phyloP scores from a whole-genome alignment of 2,329 filamentous ascomycete genomes.

The Ophiostoma novo-ulmi region DNA sequence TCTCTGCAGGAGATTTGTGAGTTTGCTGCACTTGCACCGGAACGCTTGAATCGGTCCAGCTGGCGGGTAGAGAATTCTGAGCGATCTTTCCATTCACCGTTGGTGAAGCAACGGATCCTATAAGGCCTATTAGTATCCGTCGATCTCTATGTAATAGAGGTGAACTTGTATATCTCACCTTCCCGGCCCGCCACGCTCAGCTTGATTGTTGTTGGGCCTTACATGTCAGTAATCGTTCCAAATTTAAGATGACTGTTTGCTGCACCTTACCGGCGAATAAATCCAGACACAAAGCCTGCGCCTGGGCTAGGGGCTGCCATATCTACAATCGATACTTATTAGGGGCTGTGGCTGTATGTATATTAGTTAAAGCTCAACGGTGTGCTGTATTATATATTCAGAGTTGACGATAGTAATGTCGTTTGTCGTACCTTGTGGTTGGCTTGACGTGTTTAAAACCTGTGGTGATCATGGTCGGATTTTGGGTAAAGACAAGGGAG shows the following conservation, averaged over 20 bases:
- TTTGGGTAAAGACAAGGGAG: neutral
- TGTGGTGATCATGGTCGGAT: neutral
- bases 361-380: neutral
- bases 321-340: neutral
- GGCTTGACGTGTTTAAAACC: neutral
- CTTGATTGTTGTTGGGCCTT: neutral
- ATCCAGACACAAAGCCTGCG: neutral
- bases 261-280: neutral
- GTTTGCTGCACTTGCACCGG: constrained; percentile 14
- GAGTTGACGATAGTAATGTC: neutral
- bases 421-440: neutral
- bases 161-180: neutral
- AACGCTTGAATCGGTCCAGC: constrained; percentile 30
- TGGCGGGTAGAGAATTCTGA: constrained; percentile 33
- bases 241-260: neutral
- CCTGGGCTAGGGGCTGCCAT: constrained; percentile 1
- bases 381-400: neutral
- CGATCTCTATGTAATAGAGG: neutral
- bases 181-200: neutral
- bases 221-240: neutral
- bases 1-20: constrained; percentile 31
- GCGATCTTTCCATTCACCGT: constrained; percentile 32
- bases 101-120: constrained; percentile 33
- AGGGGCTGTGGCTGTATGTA: neutral
- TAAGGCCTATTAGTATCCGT: neutral